A percentile compares a stretch with the other conserved stretches of the same genome.
Conservation (phyloP, 371 early-diverging fungal species). For the Fennellomyces sp. region DNA sequence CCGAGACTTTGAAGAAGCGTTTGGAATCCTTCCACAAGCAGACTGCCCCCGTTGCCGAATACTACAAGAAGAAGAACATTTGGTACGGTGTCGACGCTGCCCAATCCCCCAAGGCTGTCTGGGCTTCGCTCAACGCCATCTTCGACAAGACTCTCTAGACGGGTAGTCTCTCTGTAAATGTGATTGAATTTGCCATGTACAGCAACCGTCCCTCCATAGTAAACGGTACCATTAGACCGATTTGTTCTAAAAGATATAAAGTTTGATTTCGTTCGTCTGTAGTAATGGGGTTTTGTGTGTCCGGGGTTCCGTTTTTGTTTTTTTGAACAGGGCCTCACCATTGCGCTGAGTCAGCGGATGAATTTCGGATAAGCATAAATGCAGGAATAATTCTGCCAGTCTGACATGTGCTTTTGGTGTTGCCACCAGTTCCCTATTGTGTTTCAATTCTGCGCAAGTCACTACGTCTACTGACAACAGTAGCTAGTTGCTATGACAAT, state of each 20-base stretch:
- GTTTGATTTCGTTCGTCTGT: background rate
- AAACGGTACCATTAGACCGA: slow-evolving; percentile 6
- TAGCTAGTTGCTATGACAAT: no score
- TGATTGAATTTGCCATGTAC: background rate
- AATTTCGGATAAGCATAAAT: no score
- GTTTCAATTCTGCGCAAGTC: no score
- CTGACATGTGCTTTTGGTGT: no score
- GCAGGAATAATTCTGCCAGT: no score
- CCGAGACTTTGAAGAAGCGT: slow-evolving; percentile 91
- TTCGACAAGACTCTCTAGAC: slow-evolving; percentile 69
- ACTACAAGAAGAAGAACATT: slow-evolving; percentile 94
- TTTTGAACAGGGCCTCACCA: no score
- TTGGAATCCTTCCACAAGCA: slow-evolving; percentile 93
- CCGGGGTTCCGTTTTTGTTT: background rate
- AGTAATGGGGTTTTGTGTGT: background rate
- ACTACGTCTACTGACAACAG: no score
- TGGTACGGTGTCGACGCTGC: slow-evolving; percentile 93
- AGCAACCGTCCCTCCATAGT: background rate
- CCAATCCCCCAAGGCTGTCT: slow-evolving; percentile 88
- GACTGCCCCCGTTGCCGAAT: slow-evolving; percentile 96
- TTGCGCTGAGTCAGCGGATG: no score
- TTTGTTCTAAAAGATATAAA: slow-evolving; percentile 5
- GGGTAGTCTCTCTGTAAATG: background rate
- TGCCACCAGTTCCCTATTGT: no score
- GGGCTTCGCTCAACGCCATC: slow-evolving; percentile 89